Base-by-base conservation (phyloP, 176 grass and related monocot species). In the Pontederia paniculata region DNA sequence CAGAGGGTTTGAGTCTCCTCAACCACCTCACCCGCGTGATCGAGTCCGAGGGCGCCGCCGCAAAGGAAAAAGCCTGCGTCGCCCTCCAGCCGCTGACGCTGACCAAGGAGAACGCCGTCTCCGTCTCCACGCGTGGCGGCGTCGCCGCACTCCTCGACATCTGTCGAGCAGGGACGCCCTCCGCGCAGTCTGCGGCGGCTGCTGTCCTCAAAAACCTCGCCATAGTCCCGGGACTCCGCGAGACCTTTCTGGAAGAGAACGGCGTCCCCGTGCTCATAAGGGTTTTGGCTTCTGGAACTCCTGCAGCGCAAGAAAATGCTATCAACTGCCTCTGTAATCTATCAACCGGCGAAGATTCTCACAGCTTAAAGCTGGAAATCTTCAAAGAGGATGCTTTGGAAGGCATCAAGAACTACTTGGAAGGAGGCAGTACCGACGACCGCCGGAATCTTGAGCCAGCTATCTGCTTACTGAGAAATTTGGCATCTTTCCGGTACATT, bases 381-480 rank as follows among this genome's bases (percentile, higher is more conserved):
- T 95, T 89, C 81, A 83, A 95, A 73, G 81, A 76, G 16, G 89
- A 78, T 50, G 75, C 60, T 15, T 74, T 95, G 23, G 78, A 50
- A 14, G 82, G 78, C 75, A 73, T 88, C 58, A 82, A 59, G 52
- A 80, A 78, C 73, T 85, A 74, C 69, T 48, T 81, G 25, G 84
- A 95, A 51, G 20, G 17, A 15, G 55, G 65, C 20, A 15, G 50
- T 70, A 52, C 71, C 16, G 60, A 66, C 23, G 69, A 82, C 22
- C 72, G 59, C 57, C 79, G 54, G 9, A 79, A 69, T 2, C 78
- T 88, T 0, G 81, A 86, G 5, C 60, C 77, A 1, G 89, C 81
- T 0, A 74, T 95, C 22, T 74, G 84, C 1, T 75, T 95, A 46
- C 65, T 95, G 60, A 45, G 81, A 41, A 84, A 95, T 77, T 63